phyloP scores from a whole-genome alignment of 345 rosid genomes.

The Eucalyptus erythrocorys region DNA sequence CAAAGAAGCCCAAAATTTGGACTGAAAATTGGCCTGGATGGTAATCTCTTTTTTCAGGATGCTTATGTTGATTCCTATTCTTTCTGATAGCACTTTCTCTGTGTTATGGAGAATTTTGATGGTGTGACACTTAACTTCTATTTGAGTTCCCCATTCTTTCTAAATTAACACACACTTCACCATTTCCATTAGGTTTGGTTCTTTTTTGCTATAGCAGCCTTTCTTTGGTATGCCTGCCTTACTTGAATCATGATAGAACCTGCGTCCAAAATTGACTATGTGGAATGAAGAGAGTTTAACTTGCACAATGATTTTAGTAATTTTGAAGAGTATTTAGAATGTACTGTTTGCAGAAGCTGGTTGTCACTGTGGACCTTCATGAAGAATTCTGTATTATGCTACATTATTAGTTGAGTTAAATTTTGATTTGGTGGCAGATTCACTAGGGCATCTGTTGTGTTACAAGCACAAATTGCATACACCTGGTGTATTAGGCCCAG shows the following conservation, averaged over 20 bases:
- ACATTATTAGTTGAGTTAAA: neutral
- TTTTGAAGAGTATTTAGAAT: neutral
- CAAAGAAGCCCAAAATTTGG: constrained; percentile 93
- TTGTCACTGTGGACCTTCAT: neutral
- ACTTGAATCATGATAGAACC: neutral
- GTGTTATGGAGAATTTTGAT: neutral
- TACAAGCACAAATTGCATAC: neutral
- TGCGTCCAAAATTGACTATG: neutral
- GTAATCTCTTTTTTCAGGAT: constrained; percentile 24
- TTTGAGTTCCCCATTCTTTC: neutral
- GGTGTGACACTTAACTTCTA: neutral
- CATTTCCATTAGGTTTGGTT: neutral
- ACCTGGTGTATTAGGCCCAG: neutral
- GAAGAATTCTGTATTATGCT: neutral
- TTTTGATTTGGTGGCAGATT: neutral
- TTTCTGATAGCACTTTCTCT: neutral
- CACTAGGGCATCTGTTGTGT: neutral
- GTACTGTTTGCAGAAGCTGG: neutral
- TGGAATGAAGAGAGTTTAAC: neutral
- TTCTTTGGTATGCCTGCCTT: neutral
- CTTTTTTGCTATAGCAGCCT: neutral
- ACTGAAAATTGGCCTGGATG: constrained; percentile 99
- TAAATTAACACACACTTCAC: neutral
- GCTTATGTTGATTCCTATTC: neutral
- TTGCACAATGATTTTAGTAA: neutral